Conservation (phyloP, 305 asterid genomes). For the Withania somnifera region DNA sequence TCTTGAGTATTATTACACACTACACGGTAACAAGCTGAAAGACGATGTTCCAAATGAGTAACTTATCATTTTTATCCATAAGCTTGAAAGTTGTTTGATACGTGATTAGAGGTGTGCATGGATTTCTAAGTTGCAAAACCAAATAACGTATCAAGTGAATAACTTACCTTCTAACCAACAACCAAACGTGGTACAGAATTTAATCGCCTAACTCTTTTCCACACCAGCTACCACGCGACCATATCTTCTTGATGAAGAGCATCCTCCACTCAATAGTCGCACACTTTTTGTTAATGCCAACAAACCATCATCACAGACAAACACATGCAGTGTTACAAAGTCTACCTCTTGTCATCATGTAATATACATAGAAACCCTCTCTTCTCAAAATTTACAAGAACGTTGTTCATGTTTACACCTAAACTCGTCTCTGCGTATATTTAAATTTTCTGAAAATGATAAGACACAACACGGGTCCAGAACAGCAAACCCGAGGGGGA, state of each 20-base stretch:
- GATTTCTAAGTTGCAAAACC: too few relatives aligned
- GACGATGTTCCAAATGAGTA: too few relatives aligned
- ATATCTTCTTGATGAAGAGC: not conserved
- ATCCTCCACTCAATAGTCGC: not conserved
- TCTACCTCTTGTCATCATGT: not conserved
- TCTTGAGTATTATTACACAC: too few relatives aligned
- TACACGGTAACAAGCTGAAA: too few relatives aligned
- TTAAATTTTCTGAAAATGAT: not conserved
- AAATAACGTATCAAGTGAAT: too few relatives aligned
- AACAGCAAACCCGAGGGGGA: not conserved
- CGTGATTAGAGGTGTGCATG: too few relatives aligned
- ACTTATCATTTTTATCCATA: too few relatives aligned
- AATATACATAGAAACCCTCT: not conserved
- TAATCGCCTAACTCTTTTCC: too few relatives aligned
- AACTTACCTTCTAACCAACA: too few relatives aligned
- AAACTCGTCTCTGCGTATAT: not conserved
- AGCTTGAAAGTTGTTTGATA: too few relatives aligned
- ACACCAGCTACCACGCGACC: too few relatives aligned
- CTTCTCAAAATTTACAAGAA: slow-evolving; percentile 1
- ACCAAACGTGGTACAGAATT: too few relatives aligned
- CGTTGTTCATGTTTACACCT: not conserved
- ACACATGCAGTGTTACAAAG: not conserved
- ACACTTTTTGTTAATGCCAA: not conserved
- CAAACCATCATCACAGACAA: not conserved
- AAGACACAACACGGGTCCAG: not conserved